Evolutionary conservation across 129 eudicot species (phyloP), one percentile per base, ranked within the genome.

Genomic region (Helianthus tuberosus): DNA sequence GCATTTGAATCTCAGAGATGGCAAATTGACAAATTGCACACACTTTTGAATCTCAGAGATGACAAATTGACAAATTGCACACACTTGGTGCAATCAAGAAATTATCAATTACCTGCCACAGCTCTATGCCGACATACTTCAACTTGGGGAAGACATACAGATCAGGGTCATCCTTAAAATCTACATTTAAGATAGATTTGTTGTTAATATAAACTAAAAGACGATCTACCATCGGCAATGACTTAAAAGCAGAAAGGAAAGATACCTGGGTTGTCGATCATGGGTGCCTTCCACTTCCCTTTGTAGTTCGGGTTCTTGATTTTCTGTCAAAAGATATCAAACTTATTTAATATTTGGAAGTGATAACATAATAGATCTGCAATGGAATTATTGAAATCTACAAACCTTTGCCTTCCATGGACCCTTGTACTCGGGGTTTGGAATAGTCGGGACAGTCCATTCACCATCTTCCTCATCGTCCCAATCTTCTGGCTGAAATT

Each of bases 401-500:
- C 96, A 82, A 79, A 92, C 98, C 96, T 92, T 92, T 67, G 93
- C 74, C 68, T 81, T 74, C 98, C 98, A 93, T 81, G 92, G 92
- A 54, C 98, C 98, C 90, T 93, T 93, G 91, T 93, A 93, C 75
- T 93, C 98, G 0, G 98, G 98, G 83, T 93, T 93, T 25, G 96
- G 87, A 76, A 93, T 86, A 54, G 96, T 93, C 69, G 98, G 98
- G 51, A 89, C 84, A 7, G 96, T 90, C 98, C 98, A 93, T 79
- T 89, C 96, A 64, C 98, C 98, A 89, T 92, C 98, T 86, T 92
- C 98, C 80, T 92, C 98, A 71, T 92, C 96, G 84, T 92, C 98
- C 98, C 98, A 92, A 73, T 92, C 96, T 72, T 92, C 98, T 69
- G 96, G 98, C 98, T 92, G 87, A 55, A 75, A 51, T 71, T 57